phyloP scores from a whole-genome alignment of 768 basidiomycete species.

The Pleurotus salmoneostramineus region DNA sequence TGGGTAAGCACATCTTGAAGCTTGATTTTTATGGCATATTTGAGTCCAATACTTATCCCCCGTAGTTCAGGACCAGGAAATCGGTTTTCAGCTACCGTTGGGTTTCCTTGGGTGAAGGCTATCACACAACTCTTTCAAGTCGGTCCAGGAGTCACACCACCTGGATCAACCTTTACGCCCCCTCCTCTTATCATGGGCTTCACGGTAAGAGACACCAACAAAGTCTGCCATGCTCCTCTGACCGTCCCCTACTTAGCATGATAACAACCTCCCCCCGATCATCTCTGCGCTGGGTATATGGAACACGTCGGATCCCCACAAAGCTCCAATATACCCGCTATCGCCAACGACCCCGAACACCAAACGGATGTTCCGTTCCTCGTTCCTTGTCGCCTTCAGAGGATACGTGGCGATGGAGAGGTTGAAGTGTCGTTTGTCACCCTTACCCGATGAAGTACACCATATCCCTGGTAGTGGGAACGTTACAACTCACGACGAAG shows the following conservation, averaged over 20 bases:
- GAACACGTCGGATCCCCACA: constrained; percentile 27
- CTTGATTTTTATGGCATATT: background rate
- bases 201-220: constrained; percentile 23
- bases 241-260: constrained; percentile 24
- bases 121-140: constrained; percentile 30
- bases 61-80: constrained; percentile 40
- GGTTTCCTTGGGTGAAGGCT: constrained; percentile 35
- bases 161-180: constrained; percentile 26
- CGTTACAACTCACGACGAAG: constrained; percentile 4
- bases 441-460: constrained; percentile 1
- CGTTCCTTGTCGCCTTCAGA: constrained; percentile 35
- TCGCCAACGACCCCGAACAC: constrained; percentile 24
- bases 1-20: constrained; percentile 20
- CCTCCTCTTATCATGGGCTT: constrained; percentile 38
- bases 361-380: constrained; percentile 31
- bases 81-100: constrained; percentile 33
- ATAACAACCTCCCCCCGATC: constrained; percentile 39
- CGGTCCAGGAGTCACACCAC: constrained; percentile 21
- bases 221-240: background rate
- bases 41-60: background rate
- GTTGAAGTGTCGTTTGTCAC: constrained; percentile 24
- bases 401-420: constrained; percentile 39
- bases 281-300: constrained; percentile 38
- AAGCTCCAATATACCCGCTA: constrained; percentile 29
- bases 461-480: constrained; percentile 13